These are phyloP conservation scores for Ceratobasidium sp. DNA, from an alignment of 1,284 basidiomycete species.

Conservation along the genomic window DNA sequence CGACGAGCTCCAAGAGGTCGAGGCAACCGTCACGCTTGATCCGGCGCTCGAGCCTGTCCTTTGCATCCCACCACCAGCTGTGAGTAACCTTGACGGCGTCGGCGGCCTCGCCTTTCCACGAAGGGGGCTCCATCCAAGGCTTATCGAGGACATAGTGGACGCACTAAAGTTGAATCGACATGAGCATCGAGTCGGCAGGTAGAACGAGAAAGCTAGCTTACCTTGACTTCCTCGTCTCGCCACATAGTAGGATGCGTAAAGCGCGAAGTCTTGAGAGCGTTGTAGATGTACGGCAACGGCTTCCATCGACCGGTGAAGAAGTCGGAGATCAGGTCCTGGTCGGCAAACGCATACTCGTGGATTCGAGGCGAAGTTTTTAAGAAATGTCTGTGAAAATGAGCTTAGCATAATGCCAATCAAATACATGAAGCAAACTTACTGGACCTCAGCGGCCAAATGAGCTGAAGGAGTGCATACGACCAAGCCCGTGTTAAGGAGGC, in stretches of 20 bases:
- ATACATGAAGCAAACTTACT: constrained; percentile 29
- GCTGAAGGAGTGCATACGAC: constrained; percentile 81
- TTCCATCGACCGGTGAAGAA: constrained; percentile 81
- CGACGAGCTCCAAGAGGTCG: constrained; percentile 25
- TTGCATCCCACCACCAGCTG: constrained; percentile 40
- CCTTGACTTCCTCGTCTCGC: constrained; percentile 75
- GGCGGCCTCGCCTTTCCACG: constrained; percentile 28
- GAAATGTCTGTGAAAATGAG: constrained; percentile 63
- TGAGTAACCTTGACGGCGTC: constrained; percentile 38
- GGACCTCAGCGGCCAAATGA: constrained; percentile 61
- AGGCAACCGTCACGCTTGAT: constrained; percentile 25
- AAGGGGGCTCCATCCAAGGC: constrained; percentile 46
- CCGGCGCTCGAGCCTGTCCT: constrained; percentile 22
- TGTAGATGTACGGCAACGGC: constrained; percentile 83
- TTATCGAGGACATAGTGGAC: constrained; percentile 55
- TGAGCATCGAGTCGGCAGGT: not conserved
- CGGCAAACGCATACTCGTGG: constrained; percentile 81
- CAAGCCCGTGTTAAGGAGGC: constrained; percentile 87
- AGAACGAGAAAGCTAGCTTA: constrained; percentile 1
- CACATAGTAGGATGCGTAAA: constrained; percentile 75
- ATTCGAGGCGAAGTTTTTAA: constrained; percentile 77
- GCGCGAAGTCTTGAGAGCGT: constrained; percentile 83
- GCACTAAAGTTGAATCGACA: constrained; percentile 48
- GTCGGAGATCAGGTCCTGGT: constrained; percentile 90
- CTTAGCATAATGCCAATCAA: constrained; percentile 50